Evolutionary conservation across 192 early-diverging fungal species (phyloP).

Genomic region (Spinellus fusiger): DNA sequence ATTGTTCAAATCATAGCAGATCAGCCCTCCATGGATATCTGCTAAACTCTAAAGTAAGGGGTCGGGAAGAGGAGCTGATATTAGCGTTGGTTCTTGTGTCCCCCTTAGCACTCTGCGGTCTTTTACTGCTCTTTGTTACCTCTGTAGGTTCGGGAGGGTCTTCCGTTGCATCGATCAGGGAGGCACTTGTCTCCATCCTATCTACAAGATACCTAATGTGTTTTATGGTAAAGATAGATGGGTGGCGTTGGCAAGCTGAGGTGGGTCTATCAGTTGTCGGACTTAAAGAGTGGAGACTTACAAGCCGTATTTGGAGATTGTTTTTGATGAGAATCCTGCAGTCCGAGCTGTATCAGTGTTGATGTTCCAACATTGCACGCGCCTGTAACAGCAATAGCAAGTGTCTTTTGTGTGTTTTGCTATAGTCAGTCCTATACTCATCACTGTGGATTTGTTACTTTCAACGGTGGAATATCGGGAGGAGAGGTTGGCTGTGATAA

Average conservation of each 20-base stretch:
- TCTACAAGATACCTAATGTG: slow-evolving; percentile 7
- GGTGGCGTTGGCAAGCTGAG: not conserved
- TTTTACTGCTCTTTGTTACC: slow-evolving; percentile 9
- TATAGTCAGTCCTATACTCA: not conserved
- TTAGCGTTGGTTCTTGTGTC: not conserved
- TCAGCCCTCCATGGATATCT: slow-evolving; percentile 17
- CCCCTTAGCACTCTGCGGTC: not conserved
- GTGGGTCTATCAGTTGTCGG: not conserved
- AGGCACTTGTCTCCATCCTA: slow-evolving; percentile 1
- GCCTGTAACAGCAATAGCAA: slow-evolving; percentile 16
- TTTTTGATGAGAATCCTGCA: slow-evolving; percentile 3
- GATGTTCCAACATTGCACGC: slow-evolving; percentile 20
- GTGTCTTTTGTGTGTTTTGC: not conserved
- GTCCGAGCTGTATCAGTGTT: slow-evolving; percentile 14
- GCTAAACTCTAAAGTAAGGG: slow-evolving; percentile 1
- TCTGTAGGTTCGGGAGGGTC: slow-evolving; percentile 5
- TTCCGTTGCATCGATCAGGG: slow-evolving; percentile 10
- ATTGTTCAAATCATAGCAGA: slow-evolving; percentile 24
- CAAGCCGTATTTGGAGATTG: not conserved
- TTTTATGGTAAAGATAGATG: slow-evolving; percentile 1
- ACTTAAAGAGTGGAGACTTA: not conserved
- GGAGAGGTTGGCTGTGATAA: slow-evolving; percentile 3
- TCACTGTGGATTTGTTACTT: not conserved
- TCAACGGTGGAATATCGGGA: not conserved
- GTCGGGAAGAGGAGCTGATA: not conserved